These are phyloP conservation scores for Phanerodontia chrysosporium DNA, from an alignment of 768 basidiomycete species.

Conservation along the genomic window DNA sequence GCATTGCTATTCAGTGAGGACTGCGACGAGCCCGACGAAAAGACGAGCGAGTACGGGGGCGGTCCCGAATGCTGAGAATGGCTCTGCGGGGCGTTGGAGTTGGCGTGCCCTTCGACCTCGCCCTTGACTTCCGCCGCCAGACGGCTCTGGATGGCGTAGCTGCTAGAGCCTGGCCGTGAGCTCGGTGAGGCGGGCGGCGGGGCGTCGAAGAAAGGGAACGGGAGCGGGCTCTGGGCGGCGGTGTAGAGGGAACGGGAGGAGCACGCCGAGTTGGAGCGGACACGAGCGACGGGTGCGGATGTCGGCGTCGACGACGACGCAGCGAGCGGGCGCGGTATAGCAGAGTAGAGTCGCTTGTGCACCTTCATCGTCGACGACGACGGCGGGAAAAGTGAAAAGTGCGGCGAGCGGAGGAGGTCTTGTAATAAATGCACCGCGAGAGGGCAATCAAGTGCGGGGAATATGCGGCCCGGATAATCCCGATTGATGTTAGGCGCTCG, in stretches of 20 bases:
- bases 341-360: conserved; percentile 48
- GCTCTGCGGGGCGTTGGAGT: conserved; percentile 32
- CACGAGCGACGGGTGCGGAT: conserved; percentile 1
- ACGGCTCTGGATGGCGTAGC: conserved; percentile 36
- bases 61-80: conserved; percentile 29
- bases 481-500: not conserved
- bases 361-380: conserved; percentile 34
- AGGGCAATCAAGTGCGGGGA: not conserved
- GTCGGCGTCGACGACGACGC: conserved; percentile 10
- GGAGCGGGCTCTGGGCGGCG: conserved; percentile 24
- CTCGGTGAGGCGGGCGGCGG: conserved; percentile 32
- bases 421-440: not conserved
- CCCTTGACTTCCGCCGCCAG: conserved; percentile 43
- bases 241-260: conserved; percentile 41
- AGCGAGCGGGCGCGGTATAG: conserved; percentile 33
- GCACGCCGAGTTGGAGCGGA: conserved; percentile 22
- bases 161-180: conserved; percentile 36
- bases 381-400: not conserved
- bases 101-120: conserved; percentile 35
- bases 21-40: conserved; percentile 39
- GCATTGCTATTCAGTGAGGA: conserved; percentile 24
- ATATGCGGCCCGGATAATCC: not conserved
- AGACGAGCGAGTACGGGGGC: conserved; percentile 39
- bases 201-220: conserved; percentile 38
- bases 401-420: not conserved